These are phyloP conservation scores for Senecio squalidus DNA, from an alignment of 140 eudicot species.

Conservation along the genomic window DNA sequence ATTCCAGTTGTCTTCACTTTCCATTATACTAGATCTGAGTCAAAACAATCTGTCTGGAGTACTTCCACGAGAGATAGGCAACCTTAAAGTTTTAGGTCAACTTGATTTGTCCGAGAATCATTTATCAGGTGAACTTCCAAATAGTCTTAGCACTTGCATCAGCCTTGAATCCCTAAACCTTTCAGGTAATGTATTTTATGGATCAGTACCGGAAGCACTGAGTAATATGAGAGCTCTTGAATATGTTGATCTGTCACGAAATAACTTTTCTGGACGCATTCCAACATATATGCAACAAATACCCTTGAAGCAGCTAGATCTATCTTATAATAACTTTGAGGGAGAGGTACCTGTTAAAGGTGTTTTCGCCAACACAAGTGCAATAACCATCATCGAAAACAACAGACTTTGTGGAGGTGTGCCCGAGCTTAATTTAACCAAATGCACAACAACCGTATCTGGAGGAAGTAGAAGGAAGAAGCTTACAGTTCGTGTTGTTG, in stretches of 20 bases:
- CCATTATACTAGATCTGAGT: constrained; percentile 12
- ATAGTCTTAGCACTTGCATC: constrained; percentile 16
- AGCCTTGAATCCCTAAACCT: constrained; percentile 8
- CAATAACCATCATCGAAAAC: constrained; percentile 12
- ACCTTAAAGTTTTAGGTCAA: neutral
- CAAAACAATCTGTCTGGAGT: constrained; percentile 24
- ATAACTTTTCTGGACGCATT: constrained; percentile 34
- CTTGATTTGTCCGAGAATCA: constrained; percentile 14
- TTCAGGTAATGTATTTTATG: constrained; percentile 18
- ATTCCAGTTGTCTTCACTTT: constrained; percentile 14
- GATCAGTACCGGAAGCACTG: constrained; percentile 13
- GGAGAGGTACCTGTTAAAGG: constrained; percentile 31
- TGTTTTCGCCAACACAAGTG: constrained; percentile 23
- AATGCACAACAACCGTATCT: constrained; percentile 8
- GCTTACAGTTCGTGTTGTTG: neutral
- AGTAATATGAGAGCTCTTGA: constrained; percentile 14
- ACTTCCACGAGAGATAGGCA: constrained; percentile 22
- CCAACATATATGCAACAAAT: constrained; percentile 22
- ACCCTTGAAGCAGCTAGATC: constrained; percentile 15
- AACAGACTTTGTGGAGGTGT: constrained; percentile 32
- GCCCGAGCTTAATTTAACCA: constrained; percentile 17
- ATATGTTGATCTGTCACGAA: constrained; percentile 24
- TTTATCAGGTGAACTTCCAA: constrained; percentile 30
- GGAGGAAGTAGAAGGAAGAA: neutral
- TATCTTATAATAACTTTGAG: constrained; percentile 30